Evolutionary conservation across 2,329 filamentous ascomycete genomes (phyloP).

Genomic region (Paecilomyces formosus): DNA sequence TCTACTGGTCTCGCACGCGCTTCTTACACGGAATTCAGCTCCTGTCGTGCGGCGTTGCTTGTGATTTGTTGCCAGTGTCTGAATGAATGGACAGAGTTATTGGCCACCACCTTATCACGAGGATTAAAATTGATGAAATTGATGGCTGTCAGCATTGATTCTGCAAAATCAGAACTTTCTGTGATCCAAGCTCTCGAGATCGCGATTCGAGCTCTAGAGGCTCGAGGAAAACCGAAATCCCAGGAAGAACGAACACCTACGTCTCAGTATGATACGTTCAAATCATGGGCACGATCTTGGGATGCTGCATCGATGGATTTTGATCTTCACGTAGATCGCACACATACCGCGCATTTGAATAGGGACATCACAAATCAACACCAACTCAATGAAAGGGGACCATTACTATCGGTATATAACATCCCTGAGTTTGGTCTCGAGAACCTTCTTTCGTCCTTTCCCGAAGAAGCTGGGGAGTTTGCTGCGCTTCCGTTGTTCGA

Average conservation of each 20-base stretch:
- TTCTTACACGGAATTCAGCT: conserved; percentile 51
- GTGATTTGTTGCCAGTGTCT: conserved; percentile 37
- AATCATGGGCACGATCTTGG: conserved; percentile 47
- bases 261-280: conserved; percentile 46
- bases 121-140: conserved; percentile 46
- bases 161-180: conserved; percentile 44
- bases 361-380: conserved; percentile 15
- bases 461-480: conserved; percentile 32
- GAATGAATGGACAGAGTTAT: conserved; percentile 32
- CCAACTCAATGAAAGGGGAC: conserved; percentile 22
- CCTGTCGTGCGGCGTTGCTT: conserved; percentile 47
- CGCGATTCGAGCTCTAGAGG: conserved; percentile 39
- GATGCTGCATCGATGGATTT: conserved; percentile 26
- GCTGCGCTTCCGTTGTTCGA: conserved; percentile 35
- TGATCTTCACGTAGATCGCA: not conserved
- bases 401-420: not conserved
- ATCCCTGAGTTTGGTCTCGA: conserved; percentile 22
- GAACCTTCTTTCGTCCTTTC: conserved; percentile 33
- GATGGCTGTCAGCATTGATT: conserved; percentile 47
- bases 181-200: conserved; percentile 47
- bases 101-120: conserved; percentile 41
- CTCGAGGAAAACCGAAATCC: conserved; percentile 30
- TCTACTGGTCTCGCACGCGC: conserved; percentile 49
- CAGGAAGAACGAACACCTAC: conserved; percentile 28
- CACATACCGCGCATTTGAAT: not conserved